These are phyloP conservation scores for Babesia sp. DNA, from an alignment of 169 alveolate species.

Conservation along the genomic window DNA sequence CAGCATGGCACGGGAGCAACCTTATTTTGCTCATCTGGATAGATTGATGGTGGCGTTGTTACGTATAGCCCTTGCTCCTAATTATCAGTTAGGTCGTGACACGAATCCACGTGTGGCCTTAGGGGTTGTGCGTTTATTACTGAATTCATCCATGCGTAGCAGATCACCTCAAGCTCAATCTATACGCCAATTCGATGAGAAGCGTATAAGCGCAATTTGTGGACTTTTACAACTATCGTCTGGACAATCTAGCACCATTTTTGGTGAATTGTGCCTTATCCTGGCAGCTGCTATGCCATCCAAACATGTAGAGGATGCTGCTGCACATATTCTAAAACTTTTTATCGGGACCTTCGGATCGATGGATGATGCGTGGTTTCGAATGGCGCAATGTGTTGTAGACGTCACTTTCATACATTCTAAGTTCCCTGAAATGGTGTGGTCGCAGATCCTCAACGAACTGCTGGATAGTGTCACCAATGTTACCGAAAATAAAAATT, in stretches of 20 bases:
- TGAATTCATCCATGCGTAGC: slow-evolving; percentile 34
- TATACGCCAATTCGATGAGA: slow-evolving; percentile 30
- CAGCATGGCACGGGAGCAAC: slow-evolving; percentile 42
- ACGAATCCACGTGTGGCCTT: slow-evolving; percentile 26
- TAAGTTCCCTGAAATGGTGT: slow-evolving; percentile 31
- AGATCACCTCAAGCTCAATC: slow-evolving; percentile 3
- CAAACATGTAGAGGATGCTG: slow-evolving; percentile 17
- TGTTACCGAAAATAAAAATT: background rate
- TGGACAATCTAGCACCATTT: slow-evolving; percentile 20
- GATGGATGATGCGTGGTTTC: slow-evolving; percentile 43
- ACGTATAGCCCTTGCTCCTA: slow-evolving; percentile 51
- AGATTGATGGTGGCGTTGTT: slow-evolving; percentile 36
- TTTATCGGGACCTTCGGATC: slow-evolving; percentile 57
- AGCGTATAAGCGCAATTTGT: slow-evolving; percentile 18
- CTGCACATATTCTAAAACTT: slow-evolving; percentile 13
- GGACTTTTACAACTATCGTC: slow-evolving; percentile 29
- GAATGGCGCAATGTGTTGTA: slow-evolving; percentile 57
- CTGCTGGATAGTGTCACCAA: background rate
- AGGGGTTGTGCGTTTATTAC: slow-evolving; percentile 34
- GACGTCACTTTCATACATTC: slow-evolving; percentile 58
- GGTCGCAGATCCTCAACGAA: slow-evolving; percentile 43
- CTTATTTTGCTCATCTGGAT: slow-evolving; percentile 22
- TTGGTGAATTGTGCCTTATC: slow-evolving; percentile 55
- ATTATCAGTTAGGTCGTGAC: slow-evolving; percentile 27
- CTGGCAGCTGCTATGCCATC: slow-evolving; percentile 22